These are phyloP conservation scores for Arbutus unedo DNA, from an alignment of 148 eudicot genomes.

Conservation along the genomic window DNA sequence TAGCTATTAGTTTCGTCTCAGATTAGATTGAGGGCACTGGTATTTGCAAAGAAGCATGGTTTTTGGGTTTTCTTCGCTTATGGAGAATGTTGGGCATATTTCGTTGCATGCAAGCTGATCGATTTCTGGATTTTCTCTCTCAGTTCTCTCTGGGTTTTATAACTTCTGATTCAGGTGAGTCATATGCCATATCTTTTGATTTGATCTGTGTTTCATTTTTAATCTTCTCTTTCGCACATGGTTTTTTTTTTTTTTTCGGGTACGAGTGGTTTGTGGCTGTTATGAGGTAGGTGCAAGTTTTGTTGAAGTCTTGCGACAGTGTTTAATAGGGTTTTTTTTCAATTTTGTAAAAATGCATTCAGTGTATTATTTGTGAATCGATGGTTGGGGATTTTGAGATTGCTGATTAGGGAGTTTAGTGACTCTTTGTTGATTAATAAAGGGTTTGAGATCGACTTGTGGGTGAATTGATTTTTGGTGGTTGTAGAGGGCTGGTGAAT, in stretches of 20 bases:
- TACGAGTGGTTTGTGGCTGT: not conserved
- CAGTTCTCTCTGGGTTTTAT: not conserved
- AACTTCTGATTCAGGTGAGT: slow-evolving; percentile 22
- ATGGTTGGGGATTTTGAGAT: slow-evolving; percentile 14
- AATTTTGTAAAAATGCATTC: slow-evolving; percentile 1
- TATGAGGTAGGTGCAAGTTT: slow-evolving; percentile 1
- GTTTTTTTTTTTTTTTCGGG: not conserved
- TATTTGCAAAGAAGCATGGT: slow-evolving; percentile 24
- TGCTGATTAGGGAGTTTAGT: slow-evolving; percentile 19
- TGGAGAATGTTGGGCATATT: slow-evolving; percentile 20
- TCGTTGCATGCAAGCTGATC: slow-evolving; percentile 30
- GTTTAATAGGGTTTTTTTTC: slow-evolving; percentile 11
- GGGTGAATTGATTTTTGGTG: slow-evolving; percentile 18
- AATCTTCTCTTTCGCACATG: not conserved
- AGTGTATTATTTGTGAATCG: slow-evolving; percentile 13
- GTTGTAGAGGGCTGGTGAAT: slow-evolving; percentile 37
- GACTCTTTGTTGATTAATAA: not conserved
- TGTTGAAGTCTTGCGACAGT: slow-evolving; percentile 3
- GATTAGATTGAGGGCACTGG: slow-evolving; percentile 18
- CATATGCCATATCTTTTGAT: not conserved
- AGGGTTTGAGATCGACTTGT: slow-evolving; percentile 20
- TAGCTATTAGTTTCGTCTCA: slow-evolving; percentile 6
- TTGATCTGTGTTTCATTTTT: slow-evolving; percentile 22
- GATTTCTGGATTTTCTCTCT: slow-evolving; percentile 6
- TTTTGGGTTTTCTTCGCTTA: slow-evolving; percentile 34